Conservation (phyloP, 2,329 filamentous ascomycete genomes). For the Trichoderma sp. region DNA sequence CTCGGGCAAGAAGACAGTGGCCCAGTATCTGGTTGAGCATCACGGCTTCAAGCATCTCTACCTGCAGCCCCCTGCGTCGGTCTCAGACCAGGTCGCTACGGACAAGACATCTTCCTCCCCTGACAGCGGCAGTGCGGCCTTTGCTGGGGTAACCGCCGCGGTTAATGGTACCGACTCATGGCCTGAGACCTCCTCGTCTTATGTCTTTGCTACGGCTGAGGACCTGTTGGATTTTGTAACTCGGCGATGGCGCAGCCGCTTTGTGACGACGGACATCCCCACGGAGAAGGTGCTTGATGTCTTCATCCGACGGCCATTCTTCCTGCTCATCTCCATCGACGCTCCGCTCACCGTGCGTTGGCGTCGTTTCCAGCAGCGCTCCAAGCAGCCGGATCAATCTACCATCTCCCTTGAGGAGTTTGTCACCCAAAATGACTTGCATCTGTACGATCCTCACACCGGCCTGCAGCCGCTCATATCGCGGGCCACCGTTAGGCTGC, state of each 20-base stretch:
- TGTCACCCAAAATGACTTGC: slow-evolving; percentile 62
- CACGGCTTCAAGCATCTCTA: slow-evolving; percentile 78
- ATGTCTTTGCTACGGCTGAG: slow-evolving; percentile 61
- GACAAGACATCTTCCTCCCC: background rate
- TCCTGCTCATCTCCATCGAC: slow-evolving; percentile 88
- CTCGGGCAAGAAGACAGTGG: slow-evolving; percentile 87
- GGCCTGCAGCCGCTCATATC: slow-evolving; percentile 78
- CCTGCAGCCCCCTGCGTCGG: slow-evolving; percentile 41
- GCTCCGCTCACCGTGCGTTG: slow-evolving; percentile 84
- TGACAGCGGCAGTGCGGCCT: slow-evolving; percentile 24
- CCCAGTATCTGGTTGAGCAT: slow-evolving; percentile 80
- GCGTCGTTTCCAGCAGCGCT: slow-evolving; percentile 65
- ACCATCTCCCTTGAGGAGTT: slow-evolving; percentile 56
- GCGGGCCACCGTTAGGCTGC: slow-evolving; percentile 77
- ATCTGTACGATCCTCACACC: slow-evolving; percentile 68
- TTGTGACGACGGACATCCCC: slow-evolving; percentile 83
- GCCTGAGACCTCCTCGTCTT: slow-evolving; percentile 29
- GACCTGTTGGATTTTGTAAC: slow-evolving; percentile 84
- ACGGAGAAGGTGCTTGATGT: slow-evolving; percentile 72
- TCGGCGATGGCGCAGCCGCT: slow-evolving; percentile 76
- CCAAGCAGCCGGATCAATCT: slow-evolving; percentile 26
- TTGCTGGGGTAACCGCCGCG: slow-evolving; percentile 32
- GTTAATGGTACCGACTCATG: slow-evolving; percentile 30
- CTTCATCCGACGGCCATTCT: slow-evolving; percentile 81
- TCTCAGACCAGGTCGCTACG: background rate